These are phyloP conservation scores for Solidago caesia DNA, from an alignment of 129 eudicot species.

Conservation along the genomic window DNA sequence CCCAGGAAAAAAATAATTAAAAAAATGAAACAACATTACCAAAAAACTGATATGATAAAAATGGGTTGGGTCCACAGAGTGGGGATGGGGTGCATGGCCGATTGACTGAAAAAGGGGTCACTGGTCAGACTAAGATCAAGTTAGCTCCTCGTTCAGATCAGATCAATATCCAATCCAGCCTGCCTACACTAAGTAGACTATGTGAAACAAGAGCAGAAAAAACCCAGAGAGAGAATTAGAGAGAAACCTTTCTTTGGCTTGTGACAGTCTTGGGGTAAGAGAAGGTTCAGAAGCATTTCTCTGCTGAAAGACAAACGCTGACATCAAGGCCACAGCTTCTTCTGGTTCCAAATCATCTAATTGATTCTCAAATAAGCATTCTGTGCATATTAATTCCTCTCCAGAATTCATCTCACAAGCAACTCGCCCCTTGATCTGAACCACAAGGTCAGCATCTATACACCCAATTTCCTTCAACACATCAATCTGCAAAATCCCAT, in stretches of 20 bases:
- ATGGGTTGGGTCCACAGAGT: too few relatives aligned
- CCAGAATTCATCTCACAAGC: conserved; percentile 99
- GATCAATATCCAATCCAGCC: too few relatives aligned
- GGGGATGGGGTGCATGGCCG: too few relatives aligned
- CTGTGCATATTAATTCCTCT: conserved; percentile 97
- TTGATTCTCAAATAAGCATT: conserved; percentile 97
- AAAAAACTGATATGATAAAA: too few relatives aligned
- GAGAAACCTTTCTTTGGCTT: conserved; percentile 70
- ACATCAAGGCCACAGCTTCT: conserved; percentile 98
- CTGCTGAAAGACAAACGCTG: conserved; percentile 98
- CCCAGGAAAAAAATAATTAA: too few relatives aligned
- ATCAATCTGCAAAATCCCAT: conserved; percentile 63
- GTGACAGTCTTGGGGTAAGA: conserved; percentile 78
- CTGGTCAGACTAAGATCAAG: too few relatives aligned
- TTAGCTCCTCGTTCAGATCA: too few relatives aligned
- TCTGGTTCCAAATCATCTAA: conserved; percentile 94
- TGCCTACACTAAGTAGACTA: too few relatives aligned
- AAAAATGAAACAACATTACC: too few relatives aligned
- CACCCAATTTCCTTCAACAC: conserved; percentile 88
- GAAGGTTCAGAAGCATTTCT: conserved; percentile 89
- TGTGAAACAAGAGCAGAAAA: neutral
- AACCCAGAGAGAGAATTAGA: neutral
- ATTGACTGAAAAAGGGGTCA: too few relatives aligned
- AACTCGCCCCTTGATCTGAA: conserved; percentile 96
- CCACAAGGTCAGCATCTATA: conserved; percentile 86